Percentiles rank a stretch among this genome's conserved stretches.
phyloP scores from a whole-genome alignment of 371 early-diverging fungal species.

The Phascolomyces articulosus region DNA sequence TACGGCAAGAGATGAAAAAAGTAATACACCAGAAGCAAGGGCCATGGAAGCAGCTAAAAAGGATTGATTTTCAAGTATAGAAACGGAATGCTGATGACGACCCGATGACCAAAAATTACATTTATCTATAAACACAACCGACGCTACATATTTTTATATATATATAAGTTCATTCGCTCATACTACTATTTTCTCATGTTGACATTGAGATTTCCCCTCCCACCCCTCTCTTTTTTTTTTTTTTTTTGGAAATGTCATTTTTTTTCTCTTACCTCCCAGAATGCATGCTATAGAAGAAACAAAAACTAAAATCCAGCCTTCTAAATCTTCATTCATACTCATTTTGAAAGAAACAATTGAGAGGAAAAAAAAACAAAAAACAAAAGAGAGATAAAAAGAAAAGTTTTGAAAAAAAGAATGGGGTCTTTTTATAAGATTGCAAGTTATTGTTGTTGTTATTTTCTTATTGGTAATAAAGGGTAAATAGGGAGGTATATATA shows the following conservation, averaged over 20 bases:
- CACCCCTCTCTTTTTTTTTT: too few relatives aligned
- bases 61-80: slow-evolving; percentile 26
- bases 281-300: slow-evolving; percentile 42
- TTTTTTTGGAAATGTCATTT: not conserved
- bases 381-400: not conserved
- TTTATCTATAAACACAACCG: slow-evolving; percentile 23
- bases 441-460: too few relatives aligned
- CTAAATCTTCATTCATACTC: slow-evolving; percentile 9
- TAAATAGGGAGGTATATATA: not conserved
- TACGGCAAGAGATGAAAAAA: slow-evolving; percentile 39
- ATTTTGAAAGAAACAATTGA: slow-evolving; percentile 1
- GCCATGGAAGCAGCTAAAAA: slow-evolving; percentile 42
- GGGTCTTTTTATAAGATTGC: too few relatives aligned
- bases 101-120: not conserved
- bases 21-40: slow-evolving; percentile 42
- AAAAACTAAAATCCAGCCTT: slow-evolving; percentile 36
- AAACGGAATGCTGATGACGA: too few relatives aligned
- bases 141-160: slow-evolving; percentile 17
- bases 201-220: too few relatives aligned
- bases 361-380: not conserved
- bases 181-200: too few relatives aligned
- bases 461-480: not conserved
- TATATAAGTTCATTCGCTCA: not conserved
- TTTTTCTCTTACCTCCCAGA: slow-evolving; percentile 32
- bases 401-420: too few relatives aligned